These are phyloP conservation scores for Fusarium brachygibbosum DNA, from an alignment of 2,329 filamentous ascomycete genomes.

Conservation along the genomic window DNA sequence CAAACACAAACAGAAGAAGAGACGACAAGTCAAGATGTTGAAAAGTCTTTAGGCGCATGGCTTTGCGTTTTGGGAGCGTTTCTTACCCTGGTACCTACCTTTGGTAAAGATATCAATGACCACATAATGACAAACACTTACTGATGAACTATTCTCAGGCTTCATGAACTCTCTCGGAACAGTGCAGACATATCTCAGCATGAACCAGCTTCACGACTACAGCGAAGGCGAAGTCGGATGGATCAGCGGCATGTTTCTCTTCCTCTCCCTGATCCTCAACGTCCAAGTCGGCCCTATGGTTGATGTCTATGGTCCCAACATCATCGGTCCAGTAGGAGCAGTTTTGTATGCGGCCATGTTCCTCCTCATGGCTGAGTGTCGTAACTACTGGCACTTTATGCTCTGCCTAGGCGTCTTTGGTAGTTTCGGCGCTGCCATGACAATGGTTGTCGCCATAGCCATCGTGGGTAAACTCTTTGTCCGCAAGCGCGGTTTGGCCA, in stretches of 20 bases:
- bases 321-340: constrained; percentile 56
- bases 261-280: constrained; percentile 59
- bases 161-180: constrained; percentile 64
- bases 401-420: constrained; percentile 59
- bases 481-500: constrained; percentile 45
- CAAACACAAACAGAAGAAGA: constrained; percentile 19
- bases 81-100: constrained; percentile 41
- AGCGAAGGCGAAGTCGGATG: constrained; percentile 62
- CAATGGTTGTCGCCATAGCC: constrained; percentile 54
- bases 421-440: constrained; percentile 57
- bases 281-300: constrained; percentile 64
- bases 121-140: neutral
- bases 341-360: constrained; percentile 56
- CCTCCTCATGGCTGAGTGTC: constrained; percentile 62
- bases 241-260: constrained; percentile 63
- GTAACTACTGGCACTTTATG: constrained; percentile 63
- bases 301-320: constrained; percentile 61
- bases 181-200: constrained; percentile 61
- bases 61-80: constrained; percentile 46
- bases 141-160: constrained; percentile 49
- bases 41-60: constrained; percentile 42
- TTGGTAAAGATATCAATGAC: constrained; percentile 32
- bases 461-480: constrained; percentile 51
- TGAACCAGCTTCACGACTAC: constrained; percentile 59
- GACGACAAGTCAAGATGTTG: constrained; percentile 24